Evolutionary conservation across 129 eudicot genomes (phyloP).

Genomic region (Daucus carota): DH1_v3.0 NC_030385.2:10452501-10453000

Average conservation of each 20-base stretch:
- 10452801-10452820: conserved; percentile 91
- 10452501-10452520: background rate
- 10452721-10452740: background rate
- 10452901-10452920: background rate
- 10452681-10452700: background rate
- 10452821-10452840: conserved; percentile 68
- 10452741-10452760: conserved; percentile 70
- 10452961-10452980: conserved; percentile 64
- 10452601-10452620: background rate
- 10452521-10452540: background rate
- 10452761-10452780: conserved; percentile 52
- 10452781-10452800: conserved; percentile 81
- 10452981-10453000: conserved; percentile 71
- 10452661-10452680: no score
- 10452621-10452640: background rate
- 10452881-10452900: conserved; percentile 1
- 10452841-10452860: conserved; percentile 75
- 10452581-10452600: background rate
- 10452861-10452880: conserved; percentile 68
- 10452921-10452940: background rate
- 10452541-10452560: no score
- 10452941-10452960: background rate
- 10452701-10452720: background rate
- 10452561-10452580: background rate
- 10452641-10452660: background rate